A percentile compares a stretch with the other conserved stretches of the same genome.
phyloP scores from a whole-genome alignment of 208 protist genomes.

The Leishmania braziliensis region DNA sequence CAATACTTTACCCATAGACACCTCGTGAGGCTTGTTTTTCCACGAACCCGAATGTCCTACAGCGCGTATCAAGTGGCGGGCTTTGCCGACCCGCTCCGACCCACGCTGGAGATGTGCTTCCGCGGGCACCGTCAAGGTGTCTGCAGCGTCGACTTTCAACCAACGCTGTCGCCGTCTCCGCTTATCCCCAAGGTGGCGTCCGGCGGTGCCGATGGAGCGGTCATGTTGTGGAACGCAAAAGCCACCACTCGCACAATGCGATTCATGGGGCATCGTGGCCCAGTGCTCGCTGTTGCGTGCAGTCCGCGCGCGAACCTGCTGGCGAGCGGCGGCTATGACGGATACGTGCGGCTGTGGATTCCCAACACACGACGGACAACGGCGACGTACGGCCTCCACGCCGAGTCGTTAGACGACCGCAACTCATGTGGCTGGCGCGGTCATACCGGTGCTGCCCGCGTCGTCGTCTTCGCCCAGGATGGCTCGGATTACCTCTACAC shows the following conservation, averaged over 20 bases:
- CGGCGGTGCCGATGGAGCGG: slow-evolving; percentile 66
- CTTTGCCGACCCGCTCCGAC: slow-evolving; percentile 12
- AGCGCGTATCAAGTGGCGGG: slow-evolving; percentile 8
- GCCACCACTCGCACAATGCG: slow-evolving; percentile 76
- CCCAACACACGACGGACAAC: slow-evolving; percentile 48
- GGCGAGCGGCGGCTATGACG: slow-evolving; percentile 80
- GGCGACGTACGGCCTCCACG: slow-evolving; percentile 24
- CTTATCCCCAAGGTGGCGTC: slow-evolving; percentile 61
- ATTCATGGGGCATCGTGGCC: slow-evolving; percentile 73
- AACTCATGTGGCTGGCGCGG: slow-evolving; percentile 40
- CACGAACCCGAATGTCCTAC: slow-evolving; percentile 5
- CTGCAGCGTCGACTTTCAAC: slow-evolving; percentile 56
- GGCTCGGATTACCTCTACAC: slow-evolving; percentile 71
- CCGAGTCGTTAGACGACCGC: slow-evolving; percentile 3
- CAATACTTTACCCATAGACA: not conserved
- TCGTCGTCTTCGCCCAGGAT: slow-evolving; percentile 69
- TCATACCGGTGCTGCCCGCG: slow-evolving; percentile 73
- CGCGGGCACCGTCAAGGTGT: slow-evolving; percentile 74
- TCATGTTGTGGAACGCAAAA: slow-evolving; percentile 88
- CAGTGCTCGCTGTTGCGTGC: slow-evolving; percentile 64
- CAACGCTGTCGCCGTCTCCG: slow-evolving; percentile 1
- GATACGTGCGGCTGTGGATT: slow-evolving; percentile 84
- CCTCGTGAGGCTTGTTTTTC: not conserved
- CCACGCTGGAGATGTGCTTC: slow-evolving; percentile 74
- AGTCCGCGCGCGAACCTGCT: slow-evolving; percentile 59